phyloP scores from a whole-genome alignment of 108 stramenopile genomes.

The Chaetoceros tenuissimus region DNA sequence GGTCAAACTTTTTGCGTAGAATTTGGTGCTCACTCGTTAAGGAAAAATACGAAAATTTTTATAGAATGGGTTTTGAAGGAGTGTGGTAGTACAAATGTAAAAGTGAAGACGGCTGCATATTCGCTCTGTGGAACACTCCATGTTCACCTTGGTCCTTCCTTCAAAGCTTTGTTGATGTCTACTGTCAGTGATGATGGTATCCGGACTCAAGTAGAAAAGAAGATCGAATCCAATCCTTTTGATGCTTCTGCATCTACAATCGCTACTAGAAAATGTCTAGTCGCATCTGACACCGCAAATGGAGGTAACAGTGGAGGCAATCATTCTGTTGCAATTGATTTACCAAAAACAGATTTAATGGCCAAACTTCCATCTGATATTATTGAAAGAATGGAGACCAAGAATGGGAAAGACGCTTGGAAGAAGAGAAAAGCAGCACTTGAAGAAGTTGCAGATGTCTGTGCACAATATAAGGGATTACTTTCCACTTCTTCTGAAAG shows the following conservation, averaged over 20 bases:
- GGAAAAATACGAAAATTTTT: conserved; percentile 31
- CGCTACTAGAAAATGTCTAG: conserved; percentile 32
- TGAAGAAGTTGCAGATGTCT: conserved; percentile 60
- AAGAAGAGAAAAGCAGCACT: conserved; percentile 73
- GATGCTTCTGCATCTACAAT: conserved; percentile 24
- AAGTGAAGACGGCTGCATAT: conserved; percentile 61
- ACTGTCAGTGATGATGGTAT: conserved; percentile 19
- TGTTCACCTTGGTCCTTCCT: conserved; percentile 58
- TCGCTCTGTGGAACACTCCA: conserved; percentile 49
- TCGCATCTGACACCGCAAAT: neutral
- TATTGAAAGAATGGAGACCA: conserved; percentile 42
- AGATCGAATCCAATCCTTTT: conserved; percentile 26
- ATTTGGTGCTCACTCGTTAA: conserved; percentile 56
- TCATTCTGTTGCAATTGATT: neutral
- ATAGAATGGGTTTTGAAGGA: conserved; percentile 46
- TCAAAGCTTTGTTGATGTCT: conserved; percentile 47
- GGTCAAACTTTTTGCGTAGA: conserved; percentile 40
- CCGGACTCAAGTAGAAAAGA: conserved; percentile 34
- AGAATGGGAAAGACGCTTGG: conserved; percentile 81
- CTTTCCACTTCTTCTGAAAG: conserved; percentile 11
- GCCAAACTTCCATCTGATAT: conserved; percentile 38
- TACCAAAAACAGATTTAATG: conserved; percentile 32
- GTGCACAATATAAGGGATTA: conserved; percentile 36
- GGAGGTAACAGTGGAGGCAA: neutral
- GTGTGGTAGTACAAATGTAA: conserved; percentile 46